Base-by-base conservation (phyloP, 495 filamentous ascomycete species). In the Aspergillus leporis region DNA sequence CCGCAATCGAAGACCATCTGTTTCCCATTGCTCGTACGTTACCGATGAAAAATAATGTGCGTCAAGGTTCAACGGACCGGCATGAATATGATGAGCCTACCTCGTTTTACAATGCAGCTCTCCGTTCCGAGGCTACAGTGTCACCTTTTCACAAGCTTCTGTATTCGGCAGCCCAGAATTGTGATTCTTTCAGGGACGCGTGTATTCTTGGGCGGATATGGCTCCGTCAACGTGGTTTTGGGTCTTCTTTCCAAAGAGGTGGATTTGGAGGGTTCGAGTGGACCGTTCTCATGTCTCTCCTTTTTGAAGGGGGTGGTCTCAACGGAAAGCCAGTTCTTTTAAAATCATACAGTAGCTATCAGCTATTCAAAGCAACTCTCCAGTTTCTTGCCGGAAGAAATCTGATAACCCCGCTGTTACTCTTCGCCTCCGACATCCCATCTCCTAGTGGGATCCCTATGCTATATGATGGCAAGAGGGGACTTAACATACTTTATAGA, bases 181-280 rank as follows among this genome's bases (percentile, higher is more conserved):
- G 89, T 62, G 74, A 83, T 21, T 83, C 83, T 2, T 97, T 91
- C 72, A 83, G 80, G 60, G 90, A 96, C 65, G 89, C 91, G 10
- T 95, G 90, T 67, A 79, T 94, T 19, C 78, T 98, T 43, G 94
- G 93, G 8, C 85, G 88, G 47, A 83, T 88, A 48, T 98, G 94
- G 94, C 76, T 98, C 32, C 85, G 84, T 58, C 95, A 98, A 74
- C 85, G 93, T 41, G 93, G 93, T 0, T 88, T 96, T 64, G 79
- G 78, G 9, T 79, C 88, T 13, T 69, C 76, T 47, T 74, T 93
- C 12, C 75, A 81, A 22, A 74, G 80, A n/a, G 93, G 93, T 25
- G 94, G 95, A 1, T 97, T 98, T 71, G 94, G 94, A 18, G 83
- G 90, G 59, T 95, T 97, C 58, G 93, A 98, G 69, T 98, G 91